Percentiles rank a stretch among this genome's conserved stretches.
Conservation (phyloP, 1,284 basidiomycete genomes). For the Sanghuangporus weigelae region DNA sequence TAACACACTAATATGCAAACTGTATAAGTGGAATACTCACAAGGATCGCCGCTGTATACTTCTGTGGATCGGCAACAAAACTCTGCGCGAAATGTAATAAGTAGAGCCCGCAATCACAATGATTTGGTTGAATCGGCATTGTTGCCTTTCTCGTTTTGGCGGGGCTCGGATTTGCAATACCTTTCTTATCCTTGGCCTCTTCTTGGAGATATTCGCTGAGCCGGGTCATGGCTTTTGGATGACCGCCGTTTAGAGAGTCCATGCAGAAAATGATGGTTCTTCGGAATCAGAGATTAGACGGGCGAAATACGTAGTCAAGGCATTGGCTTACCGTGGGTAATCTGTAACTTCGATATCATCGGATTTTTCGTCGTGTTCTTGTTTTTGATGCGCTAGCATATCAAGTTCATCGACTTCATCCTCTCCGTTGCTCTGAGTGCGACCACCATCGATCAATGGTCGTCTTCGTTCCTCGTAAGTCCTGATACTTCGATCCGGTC, state of each 20-base stretch:
- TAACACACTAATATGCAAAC: constrained; percentile 25
- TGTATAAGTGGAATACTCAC: neutral
- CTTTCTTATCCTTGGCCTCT: constrained; percentile 80
- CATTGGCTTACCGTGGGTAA: neutral
- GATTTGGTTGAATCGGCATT: constrained; percentile 81
- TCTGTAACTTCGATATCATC: neutral
- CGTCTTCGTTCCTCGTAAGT: neutral
- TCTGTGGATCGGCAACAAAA: constrained; percentile 56
- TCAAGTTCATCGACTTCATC: constrained; percentile 10
- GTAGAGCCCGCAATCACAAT: constrained; percentile 82
- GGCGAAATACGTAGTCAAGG: neutral
- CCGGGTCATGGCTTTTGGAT: constrained; percentile 56
- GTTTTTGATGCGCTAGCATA: neutral
- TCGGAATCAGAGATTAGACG: neutral
- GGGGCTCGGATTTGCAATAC: constrained; percentile 36
- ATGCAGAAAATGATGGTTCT: constrained; percentile 82
- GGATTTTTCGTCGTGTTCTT: neutral
- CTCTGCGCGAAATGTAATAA: constrained; percentile 74
- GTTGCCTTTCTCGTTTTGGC: constrained; percentile 43
- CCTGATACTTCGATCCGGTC: neutral
- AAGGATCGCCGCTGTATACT: constrained; percentile 16
- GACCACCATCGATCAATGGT: neutral
- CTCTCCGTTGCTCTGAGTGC: neutral
- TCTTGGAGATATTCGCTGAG: constrained; percentile 66
- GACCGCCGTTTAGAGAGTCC: constrained; percentile 78